Evolutionary conservation across 2,329 filamentous ascomycete species (phyloP), one percentile per base, ranked within the genome.

Genomic region (Grosmannia serpens): DNA sequence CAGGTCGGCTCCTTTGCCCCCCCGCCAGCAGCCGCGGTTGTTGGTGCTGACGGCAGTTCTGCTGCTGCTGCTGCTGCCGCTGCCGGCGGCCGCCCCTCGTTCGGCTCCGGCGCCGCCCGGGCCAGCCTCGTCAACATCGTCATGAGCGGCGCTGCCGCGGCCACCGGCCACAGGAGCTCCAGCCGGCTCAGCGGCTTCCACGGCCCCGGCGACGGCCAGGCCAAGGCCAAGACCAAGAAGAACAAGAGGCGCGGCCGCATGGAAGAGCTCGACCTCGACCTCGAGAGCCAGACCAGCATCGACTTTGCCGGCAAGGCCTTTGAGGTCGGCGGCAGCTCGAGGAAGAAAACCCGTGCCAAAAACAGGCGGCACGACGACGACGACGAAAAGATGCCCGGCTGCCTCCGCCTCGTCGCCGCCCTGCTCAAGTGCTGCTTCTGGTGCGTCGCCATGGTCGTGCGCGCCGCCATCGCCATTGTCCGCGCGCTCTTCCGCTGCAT

Each of bases 181-280:
- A 71, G 70, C 54, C 67, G 69, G 26, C 59, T 69, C 50, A 68
- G 67, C 64, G 13, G 27, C 20, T 27, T 15, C 11, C 24, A 17
- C 9, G 11, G 17, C 26, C 20, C 24, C 53, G 38, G 13, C 35
- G 15, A 26, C 10, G 31, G 29, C 33, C n/a, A n/a, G 7, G 31
- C 9, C 27, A 15, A 35, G 13, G 10, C 6, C 53, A 55, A 46
- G 70, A 15, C 55, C 52, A 62, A 60, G 62, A 59, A 68, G 38
- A 67, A 67, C 60, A 66, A 65, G 61, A 57, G 57, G 57, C 44
- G 26, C 51, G 27, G 68, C 68, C 75, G 74, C 62, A 75, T 81
- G 66, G 79, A 84, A 63, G 76, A 79, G 64, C 79, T 85, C 59
- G 83, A 82, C 67, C 70, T 85, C 44, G 83, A 86, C 63, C 68